Evolutionary conservation across 1,284 basidiomycete genomes (phyloP).

Genomic region (Cutaneotrichosporon sp.): DNA sequence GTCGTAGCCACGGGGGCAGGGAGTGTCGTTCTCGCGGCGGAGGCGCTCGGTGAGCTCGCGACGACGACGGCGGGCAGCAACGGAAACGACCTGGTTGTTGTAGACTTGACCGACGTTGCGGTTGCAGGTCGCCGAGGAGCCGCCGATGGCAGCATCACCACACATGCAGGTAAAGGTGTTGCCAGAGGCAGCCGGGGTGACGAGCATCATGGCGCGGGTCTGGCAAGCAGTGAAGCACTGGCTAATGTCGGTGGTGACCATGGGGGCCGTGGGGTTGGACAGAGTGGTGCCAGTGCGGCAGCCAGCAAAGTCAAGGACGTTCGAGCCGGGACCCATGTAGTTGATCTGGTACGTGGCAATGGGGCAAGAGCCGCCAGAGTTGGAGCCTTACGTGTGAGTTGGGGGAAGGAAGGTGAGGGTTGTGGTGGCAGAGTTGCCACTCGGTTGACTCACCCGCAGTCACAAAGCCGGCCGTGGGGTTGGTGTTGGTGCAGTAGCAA

Average conservation of each 20-base stretch:
- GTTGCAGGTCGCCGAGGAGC: constrained; percentile 2
- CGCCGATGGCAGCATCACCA: neutral
- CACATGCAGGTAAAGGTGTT: constrained; percentile 5
- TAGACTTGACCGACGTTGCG: neutral
- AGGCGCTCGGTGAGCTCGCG: neutral
- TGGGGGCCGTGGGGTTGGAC: neutral
- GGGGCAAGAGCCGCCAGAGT: neutral
- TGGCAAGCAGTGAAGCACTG: constrained; percentile 3
- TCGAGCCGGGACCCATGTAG: neutral
- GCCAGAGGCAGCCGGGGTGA: neutral
- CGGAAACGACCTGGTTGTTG: neutral
- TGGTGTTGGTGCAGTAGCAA: constrained; percentile 1
- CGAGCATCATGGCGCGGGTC: neutral
- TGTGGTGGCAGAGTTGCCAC: too few relatives aligned
- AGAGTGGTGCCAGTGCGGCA: constrained; percentile 3
- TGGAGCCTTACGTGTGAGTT: neutral
- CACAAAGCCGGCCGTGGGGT: neutral
- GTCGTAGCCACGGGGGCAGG: constrained; percentile 1
- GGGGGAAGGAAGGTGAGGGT: neutral
- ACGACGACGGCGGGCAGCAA: neutral
- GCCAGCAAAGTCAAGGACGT: neutral
- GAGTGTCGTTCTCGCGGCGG: neutral
- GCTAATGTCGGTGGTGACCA: neutral
- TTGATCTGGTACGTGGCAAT: neutral
- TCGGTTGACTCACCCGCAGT: neutral